These are phyloP conservation scores for Termitomyces sp. DNA, from an alignment of 768 basidiomycete species.

Conservation along the genomic window DNA sequence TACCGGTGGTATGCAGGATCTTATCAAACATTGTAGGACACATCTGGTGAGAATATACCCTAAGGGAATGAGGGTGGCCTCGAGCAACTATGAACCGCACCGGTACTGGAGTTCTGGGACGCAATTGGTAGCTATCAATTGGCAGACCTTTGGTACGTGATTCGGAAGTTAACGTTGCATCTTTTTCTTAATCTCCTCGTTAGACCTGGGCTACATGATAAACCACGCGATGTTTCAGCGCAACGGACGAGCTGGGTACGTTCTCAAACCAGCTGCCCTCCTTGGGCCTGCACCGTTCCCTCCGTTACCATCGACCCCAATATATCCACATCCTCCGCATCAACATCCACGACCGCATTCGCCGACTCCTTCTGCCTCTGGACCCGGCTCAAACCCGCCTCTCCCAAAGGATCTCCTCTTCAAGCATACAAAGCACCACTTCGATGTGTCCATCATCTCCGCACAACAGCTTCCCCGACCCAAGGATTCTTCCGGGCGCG, in stretches of 20 bases:
- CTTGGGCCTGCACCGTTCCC: slow-evolving; percentile 33
- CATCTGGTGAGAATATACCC: slow-evolving; percentile 91
- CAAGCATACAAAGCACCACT: slow-evolving; percentile 53
- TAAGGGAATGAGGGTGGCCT: slow-evolving; percentile 75
- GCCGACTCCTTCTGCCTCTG: slow-evolving; percentile 1
- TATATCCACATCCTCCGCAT: neutral
- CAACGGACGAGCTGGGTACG: slow-evolving; percentile 87
- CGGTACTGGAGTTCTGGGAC: slow-evolving; percentile 88
- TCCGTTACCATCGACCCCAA: neutral
- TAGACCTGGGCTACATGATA: slow-evolving; percentile 88
- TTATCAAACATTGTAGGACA: slow-evolving; percentile 87
- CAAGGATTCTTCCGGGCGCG: slow-evolving; percentile 64
- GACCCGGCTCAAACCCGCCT: neutral
- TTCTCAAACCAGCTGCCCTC: slow-evolving; percentile 83
- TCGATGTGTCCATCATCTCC: slow-evolving; percentile 52
- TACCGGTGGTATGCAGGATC: slow-evolving; percentile 20
- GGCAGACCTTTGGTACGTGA: slow-evolving; percentile 88
- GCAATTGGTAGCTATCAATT: slow-evolving; percentile 93
- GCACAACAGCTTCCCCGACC: slow-evolving; percentile 81
- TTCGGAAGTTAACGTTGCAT: neutral
- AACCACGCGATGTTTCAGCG: slow-evolving; percentile 96
- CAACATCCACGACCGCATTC: slow-evolving; percentile 8
- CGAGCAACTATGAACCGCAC: slow-evolving; percentile 89
- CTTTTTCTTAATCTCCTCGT: neutral
- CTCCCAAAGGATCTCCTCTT: slow-evolving; percentile 54